These are phyloP conservation scores for Spathaspora passalidarum DNA, from an alignment of 805 yeast species.

Conservation along the genomic window DNA sequence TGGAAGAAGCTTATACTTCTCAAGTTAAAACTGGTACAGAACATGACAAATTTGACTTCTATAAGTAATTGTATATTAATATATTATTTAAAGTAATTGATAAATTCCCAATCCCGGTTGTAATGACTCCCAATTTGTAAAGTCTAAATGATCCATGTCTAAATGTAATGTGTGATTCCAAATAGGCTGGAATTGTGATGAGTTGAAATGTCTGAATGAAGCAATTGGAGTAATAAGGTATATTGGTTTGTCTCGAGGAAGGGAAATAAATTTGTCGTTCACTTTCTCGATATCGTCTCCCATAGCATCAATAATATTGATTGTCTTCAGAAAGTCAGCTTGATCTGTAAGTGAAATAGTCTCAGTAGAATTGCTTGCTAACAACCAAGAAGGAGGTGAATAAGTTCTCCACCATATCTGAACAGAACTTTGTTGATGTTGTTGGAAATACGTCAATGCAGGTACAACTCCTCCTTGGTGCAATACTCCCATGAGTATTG, in stretches of 20 bases:
- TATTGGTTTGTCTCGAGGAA: slow-evolving; percentile 4
- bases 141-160: slow-evolving; percentile 75
- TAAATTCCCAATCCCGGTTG: slow-evolving; percentile 66
- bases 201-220: slow-evolving; percentile 23
- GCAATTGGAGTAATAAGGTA: slow-evolving; percentile 41
- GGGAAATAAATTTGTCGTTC: slow-evolving; percentile 6
- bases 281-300: slow-evolving; percentile 36
- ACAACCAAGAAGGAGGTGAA: slow-evolving; percentile 88
- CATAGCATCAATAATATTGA: slow-evolving; percentile 46
- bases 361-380: slow-evolving; percentile 29
- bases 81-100: slow-evolving; percentile 21
- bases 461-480: slow-evolving; percentile 93
- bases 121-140: slow-evolving; percentile 43
- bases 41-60: slow-evolving; percentile 96
- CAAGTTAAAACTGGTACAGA: slow-evolving; percentile 96
- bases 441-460: slow-evolving; percentile 43
- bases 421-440: slow-evolving; percentile 24
- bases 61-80: slow-evolving; percentile 49
- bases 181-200: slow-evolving; percentile 12
- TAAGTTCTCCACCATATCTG: slow-evolving; percentile 93
- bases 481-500: slow-evolving; percentile 67
- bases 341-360: slow-evolving; percentile 14
- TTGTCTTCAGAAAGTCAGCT: slow-evolving; percentile 7
- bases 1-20: slow-evolving; percentile 95
- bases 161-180: slow-evolving; percentile 47